A percentile compares a stretch with the other conserved stretches of the same genome.
phyloP scores from a whole-genome alignment of 2,329 filamentous ascomycete genomes.

The Drechmeria coniospora region DNA sequence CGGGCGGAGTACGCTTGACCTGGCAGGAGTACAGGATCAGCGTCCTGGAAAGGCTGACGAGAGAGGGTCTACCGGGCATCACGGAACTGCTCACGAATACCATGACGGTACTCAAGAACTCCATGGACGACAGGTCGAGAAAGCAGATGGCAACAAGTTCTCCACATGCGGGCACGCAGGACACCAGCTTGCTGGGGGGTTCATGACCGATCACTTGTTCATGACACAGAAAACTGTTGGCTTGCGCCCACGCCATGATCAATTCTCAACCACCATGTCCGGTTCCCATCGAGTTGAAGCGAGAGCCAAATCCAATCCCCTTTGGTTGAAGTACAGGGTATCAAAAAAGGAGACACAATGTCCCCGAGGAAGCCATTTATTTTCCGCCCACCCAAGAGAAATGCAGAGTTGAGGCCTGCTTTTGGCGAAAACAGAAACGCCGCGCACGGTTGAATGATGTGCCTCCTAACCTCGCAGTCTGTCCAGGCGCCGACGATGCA shows the following conservation, averaged over 20 bases:
- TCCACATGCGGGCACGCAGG: conserved; percentile 7
- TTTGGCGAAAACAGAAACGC: conserved; percentile 8
- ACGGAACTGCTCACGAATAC: conserved; percentile 63
- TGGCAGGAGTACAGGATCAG: conserved; percentile 64
- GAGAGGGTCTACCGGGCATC: conserved; percentile 48
- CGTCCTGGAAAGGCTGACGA: conserved; percentile 54
- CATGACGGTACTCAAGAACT: conserved; percentile 56
- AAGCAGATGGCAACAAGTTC: background rate
- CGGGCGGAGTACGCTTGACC: conserved; percentile 48
- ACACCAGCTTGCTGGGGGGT: no score
- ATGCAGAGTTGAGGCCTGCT: conserved; percentile 18
- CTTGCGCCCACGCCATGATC: no score
- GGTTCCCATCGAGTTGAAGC: conserved; percentile 2
- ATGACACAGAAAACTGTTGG: no score
- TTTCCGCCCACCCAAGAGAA: conserved; percentile 2
- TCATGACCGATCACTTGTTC: no score
- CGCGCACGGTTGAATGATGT: conserved; percentile 11
- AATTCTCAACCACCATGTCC: no score
- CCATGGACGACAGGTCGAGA: conserved; percentile 16
- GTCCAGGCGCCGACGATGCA: conserved; percentile 10
- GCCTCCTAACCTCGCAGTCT: conserved; percentile 2
- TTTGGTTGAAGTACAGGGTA: conserved; percentile 21
- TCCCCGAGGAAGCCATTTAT: conserved; percentile 2
- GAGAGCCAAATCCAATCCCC: conserved; percentile 4
- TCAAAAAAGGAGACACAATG: conserved; percentile 10